These are phyloP conservation scores for Sclerotinia subarctica DNA, from an alignment of 2,329 filamentous ascomycete species.

Conservation along the genomic window DNA sequence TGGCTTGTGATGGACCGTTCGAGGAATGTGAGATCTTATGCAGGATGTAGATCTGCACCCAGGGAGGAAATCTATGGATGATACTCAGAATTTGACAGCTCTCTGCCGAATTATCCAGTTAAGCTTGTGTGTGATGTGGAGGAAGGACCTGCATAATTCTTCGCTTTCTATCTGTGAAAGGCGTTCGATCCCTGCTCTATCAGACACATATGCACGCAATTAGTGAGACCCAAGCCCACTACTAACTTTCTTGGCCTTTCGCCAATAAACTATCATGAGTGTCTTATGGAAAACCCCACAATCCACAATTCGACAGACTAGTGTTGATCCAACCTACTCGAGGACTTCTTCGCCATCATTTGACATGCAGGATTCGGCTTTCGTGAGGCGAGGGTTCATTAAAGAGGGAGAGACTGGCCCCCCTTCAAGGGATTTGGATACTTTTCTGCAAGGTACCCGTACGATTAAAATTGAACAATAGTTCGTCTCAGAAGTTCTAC, in stretches of 20 bases:
- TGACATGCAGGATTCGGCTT: conserved; percentile 18
- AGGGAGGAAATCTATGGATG: conserved; percentile 12
- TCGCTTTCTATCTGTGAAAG: background rate
- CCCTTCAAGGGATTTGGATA: conserved; percentile 28
- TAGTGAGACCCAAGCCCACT: conserved; percentile 19
- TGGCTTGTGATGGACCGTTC: conserved; percentile 12
- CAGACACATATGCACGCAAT: conserved; percentile 19
- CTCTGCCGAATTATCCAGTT: background rate
- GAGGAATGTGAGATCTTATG: conserved; percentile 15
- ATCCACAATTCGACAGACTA: conserved; percentile 23
- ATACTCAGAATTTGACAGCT: background rate
- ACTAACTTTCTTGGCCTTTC: background rate
- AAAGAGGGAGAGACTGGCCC: conserved; percentile 24
- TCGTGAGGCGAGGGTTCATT: conserved; percentile 22
- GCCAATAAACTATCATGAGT: conserved; percentile 18
- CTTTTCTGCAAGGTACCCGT: conserved; percentile 30
- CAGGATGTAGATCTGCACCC: conserved; percentile 18
- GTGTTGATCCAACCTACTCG: conserved; percentile 29
- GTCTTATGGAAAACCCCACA: conserved; percentile 25
- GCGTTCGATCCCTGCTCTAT: conserved; percentile 11
- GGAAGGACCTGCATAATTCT: conserved; percentile 15
- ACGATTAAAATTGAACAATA: conserved; percentile 20
- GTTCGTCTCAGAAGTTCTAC: conserved; percentile 16
- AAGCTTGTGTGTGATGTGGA: conserved; percentile 4
- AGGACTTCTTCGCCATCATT: conserved; percentile 22